These are phyloP conservation scores for Fusarium tricinctum DNA, from an alignment of 2,329 filamentous ascomycete genomes.

Conservation along the genomic window DNA sequence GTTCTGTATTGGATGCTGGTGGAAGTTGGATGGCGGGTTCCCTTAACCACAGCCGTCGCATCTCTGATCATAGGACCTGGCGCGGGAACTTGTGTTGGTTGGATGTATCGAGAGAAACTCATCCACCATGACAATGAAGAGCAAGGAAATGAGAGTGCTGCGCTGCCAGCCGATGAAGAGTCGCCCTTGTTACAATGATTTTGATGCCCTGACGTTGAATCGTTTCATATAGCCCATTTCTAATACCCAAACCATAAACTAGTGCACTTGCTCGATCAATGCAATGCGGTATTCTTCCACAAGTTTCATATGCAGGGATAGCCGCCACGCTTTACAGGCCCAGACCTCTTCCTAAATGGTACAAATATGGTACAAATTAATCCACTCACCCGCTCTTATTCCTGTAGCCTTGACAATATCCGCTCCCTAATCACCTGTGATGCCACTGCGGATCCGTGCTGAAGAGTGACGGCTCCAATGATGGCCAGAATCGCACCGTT, in stretches of 20 bases:
- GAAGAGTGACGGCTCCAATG: slow-evolving; percentile 88
- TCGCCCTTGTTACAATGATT: slow-evolving; percentile 53
- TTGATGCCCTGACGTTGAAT: slow-evolving; percentile 9
- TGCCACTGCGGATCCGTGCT: slow-evolving; percentile 85
- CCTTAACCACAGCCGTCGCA: slow-evolving; percentile 51
- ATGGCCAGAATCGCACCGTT: slow-evolving; percentile 86
- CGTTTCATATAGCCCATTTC: slow-evolving; percentile 6
- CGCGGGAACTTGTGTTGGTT: slow-evolving; percentile 56
- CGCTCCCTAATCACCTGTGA: slow-evolving; percentile 81
- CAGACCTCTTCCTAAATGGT: slow-evolving; percentile 49
- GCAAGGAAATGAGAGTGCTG: slow-evolving; percentile 28
- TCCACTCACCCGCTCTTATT: slow-evolving; percentile 27
- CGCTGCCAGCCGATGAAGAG: slow-evolving; percentile 50
- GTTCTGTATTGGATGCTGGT: slow-evolving; percentile 68
- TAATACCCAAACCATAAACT: slow-evolving; percentile 27
- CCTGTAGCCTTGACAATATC: slow-evolving; percentile 67
- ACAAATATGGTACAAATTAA: slow-evolving; percentile 52
- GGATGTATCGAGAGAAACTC: slow-evolving; percentile 58
- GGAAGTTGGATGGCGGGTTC: slow-evolving; percentile 62
- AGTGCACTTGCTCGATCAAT: slow-evolving; percentile 36
- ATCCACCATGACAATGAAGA: slow-evolving; percentile 46
- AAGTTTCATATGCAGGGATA: slow-evolving; percentile 34
- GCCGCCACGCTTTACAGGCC: slow-evolving; percentile 47
- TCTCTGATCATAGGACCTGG: slow-evolving; percentile 56
- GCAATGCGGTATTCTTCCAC: slow-evolving; percentile 34